Evolutionary conservation across 1,284 basidiomycete genomes (phyloP).

Genomic region (Microbotryum violaceum): DNA sequence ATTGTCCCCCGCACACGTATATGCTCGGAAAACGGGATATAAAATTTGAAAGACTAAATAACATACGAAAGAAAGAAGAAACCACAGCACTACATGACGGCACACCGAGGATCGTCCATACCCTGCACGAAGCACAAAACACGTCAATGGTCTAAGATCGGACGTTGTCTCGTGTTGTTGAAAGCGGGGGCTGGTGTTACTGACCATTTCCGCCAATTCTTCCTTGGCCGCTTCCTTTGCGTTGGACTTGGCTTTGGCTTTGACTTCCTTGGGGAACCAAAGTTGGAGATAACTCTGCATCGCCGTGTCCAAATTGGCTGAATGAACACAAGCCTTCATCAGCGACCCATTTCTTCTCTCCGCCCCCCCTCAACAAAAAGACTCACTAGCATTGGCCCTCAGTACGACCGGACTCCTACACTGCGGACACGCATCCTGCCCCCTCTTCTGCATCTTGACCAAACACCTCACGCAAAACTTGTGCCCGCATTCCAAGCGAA

Average conservation of each 20-base stretch:
- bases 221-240: slow-evolving; percentile 68
- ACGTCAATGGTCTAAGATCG: too few relatives aligned
- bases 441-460: slow-evolving; percentile 86
- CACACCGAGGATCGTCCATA: too few relatives aligned
- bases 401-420: slow-evolving; percentile 72
- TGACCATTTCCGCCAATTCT: slow-evolving; percentile 55
- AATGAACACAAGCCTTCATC: background rate
- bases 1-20: too few relatives aligned
- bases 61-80: too few relatives aligned
- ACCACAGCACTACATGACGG: too few relatives aligned
- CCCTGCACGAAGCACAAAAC: too few relatives aligned
- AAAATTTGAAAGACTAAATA: too few relatives aligned
- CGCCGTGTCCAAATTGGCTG: slow-evolving; percentile 73
- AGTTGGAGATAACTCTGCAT: slow-evolving; percentile 77
- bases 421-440: slow-evolving; percentile 73
- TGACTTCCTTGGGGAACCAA: slow-evolving; percentile 85
- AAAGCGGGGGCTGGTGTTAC: background rate
- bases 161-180: too few relatives aligned
- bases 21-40: too few relatives aligned
- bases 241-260: slow-evolving; percentile 67
- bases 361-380: background rate
- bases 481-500: slow-evolving; percentile 74
- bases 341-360: background rate
- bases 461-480: slow-evolving; percentile 80
- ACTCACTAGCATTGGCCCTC: slow-evolving; percentile 63